Base-by-base conservation (phyloP, 768 basidiomycete genomes). In the Kwoniella sp. region DNA sequence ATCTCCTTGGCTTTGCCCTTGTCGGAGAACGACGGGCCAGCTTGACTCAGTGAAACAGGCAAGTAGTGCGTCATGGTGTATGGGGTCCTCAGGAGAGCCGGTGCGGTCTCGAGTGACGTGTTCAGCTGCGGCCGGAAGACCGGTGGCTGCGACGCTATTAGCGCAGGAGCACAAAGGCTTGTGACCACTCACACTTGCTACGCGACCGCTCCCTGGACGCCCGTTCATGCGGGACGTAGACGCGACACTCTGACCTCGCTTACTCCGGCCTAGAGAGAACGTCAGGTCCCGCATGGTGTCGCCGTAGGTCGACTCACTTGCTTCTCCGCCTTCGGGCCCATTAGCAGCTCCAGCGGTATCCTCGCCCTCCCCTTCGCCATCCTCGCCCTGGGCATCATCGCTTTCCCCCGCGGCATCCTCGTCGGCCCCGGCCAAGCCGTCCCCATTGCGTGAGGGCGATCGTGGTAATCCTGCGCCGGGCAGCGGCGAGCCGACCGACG, bases 1-100 rank as follows among this genome's bases (percentile, higher is more conserved):
- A 63, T 19, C 17, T 70, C 69, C 34, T 59, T 65, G 10, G 61
- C 63, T 48, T 67, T 70, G 8, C 65, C 69, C 34, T 67, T 70
- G 11, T 70, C 69, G 9, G 57, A 56, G 29, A 53, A 62, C 0
- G 69, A 67, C 3, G 63, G 61, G n/a, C 63, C 69, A 33, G 65
- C 27, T 27, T 60, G 53, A 40, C 34, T 37, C 3, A 58, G 40
- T 5, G 62, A 56, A 17, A 60, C 48, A n/a, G 59, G 56, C 12
- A 57, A 25, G 41, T 42, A 64, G 15, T 53, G 52, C 22, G 50
- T 60, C 62, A 66, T 67, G 22, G 57, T 23, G 33, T 59, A 49
- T 22, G 69, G 59, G 3, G 65, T 67, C 12, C 69, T 50, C 32
- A 54, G 23, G 14, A 65, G 42, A 3, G 65, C 63, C 11, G 65